Evolutionary conservation across 495 filamentous ascomycete genomes (phyloP), one percentile per base, ranked within the genome.

Genomic region (Rhypophila decipiens): DNA sequence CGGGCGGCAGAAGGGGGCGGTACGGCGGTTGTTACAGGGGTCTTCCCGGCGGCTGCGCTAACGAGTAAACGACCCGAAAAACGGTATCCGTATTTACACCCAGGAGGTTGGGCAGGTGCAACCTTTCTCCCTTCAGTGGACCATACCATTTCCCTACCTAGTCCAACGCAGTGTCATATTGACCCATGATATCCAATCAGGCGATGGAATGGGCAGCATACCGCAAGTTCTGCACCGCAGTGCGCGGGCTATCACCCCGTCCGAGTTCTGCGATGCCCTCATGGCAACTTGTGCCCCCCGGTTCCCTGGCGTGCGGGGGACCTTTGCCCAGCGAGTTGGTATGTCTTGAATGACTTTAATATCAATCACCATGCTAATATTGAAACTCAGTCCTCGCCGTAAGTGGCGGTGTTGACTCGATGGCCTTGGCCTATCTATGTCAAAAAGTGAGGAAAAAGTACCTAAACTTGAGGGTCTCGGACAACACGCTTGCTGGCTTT

Each of bases 371-470:
- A 22, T 8, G 18, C 15, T 15, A 5, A 37, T 5, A 37, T 5
- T 11, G 15, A 37, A 7, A 37, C 8, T 1, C 53, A 94, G 91
- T 78, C 46, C 68, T 96, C 22, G 91, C 91, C 10, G 69, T 97
- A 39, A 96, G 91, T 61, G 93, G 93, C 5, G 93, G 93, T 13
- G 86, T 93, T 12, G 93, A 98, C 58, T 97, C 93, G 4, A 98
- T 96, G 90, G 91, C 90, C 18, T 70, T 98, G 31, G 88, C 89
- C 35, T 76, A 68, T 47, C 74, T 97, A n/a, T 89, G 82, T 51
- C 62, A 61, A 33, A 64, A 72, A 12, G 31, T 57, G 20, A 60
- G 47, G 50, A 64, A 21, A 48, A 51, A 4, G 45, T 18, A 53
- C 23, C 19, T 37, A 9, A 40, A 47, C 24, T 56, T 69, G 47